A percentile compares a stretch with the other conserved stretches of the same genome.
These are phyloP conservation scores for Apiotrichum porosum DNA, from an alignment of 1,284 basidiomycete species.

Conservation along the genomic window DNA sequence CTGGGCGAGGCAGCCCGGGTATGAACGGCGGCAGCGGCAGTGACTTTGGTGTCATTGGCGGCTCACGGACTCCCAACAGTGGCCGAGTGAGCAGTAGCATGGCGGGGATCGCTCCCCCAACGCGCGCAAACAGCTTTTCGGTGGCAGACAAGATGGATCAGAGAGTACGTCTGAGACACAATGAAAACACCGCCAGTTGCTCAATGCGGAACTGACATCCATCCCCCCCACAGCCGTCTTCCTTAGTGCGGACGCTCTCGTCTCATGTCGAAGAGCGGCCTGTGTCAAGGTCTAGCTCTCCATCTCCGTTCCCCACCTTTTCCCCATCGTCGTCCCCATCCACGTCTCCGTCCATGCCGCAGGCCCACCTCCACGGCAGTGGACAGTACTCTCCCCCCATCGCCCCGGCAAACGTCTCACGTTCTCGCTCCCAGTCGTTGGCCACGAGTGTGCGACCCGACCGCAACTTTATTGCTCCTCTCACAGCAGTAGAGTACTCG, in stretches of 20 bases:
- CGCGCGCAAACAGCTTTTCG: slow-evolving; percentile 43
- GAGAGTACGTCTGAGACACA: slow-evolving; percentile 4
- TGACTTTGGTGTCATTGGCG: slow-evolving; percentile 43
- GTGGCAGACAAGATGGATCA: slow-evolving; percentile 17
- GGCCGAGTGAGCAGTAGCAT: slow-evolving; percentile 4
- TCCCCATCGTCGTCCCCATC: slow-evolving; percentile 39
- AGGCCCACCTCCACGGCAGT: slow-evolving; percentile 1
- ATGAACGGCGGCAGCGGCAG: slow-evolving; percentile 13
- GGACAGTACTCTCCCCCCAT: slow-evolving; percentile 38
- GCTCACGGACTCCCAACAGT: slow-evolving; percentile 28
- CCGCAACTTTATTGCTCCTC: slow-evolving; percentile 28
- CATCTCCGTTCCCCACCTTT: slow-evolving; percentile 43
- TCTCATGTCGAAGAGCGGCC: slow-evolving; percentile 43
- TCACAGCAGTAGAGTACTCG: slow-evolving; percentile 29
- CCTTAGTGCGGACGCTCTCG: slow-evolving; percentile 36
- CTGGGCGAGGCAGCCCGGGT: slow-evolving; percentile 33
- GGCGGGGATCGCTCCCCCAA: slow-evolving; percentile 12
- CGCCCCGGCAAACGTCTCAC: slow-evolving; percentile 36
- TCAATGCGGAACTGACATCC: too few species aligned
- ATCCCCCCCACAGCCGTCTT: slow-evolving; percentile 29
- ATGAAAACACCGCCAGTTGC: too few species aligned
- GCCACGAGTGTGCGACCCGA: slow-evolving; percentile 40
- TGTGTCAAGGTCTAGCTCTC: slow-evolving; percentile 28
- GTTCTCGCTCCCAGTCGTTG: slow-evolving; percentile 42
- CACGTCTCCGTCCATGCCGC: slow-evolving; percentile 22